Evolutionary conservation across 257 asterid species (phyloP), one percentile per base, ranked within the genome.

Genomic region (Ajuga chamaepitys): DNA sequence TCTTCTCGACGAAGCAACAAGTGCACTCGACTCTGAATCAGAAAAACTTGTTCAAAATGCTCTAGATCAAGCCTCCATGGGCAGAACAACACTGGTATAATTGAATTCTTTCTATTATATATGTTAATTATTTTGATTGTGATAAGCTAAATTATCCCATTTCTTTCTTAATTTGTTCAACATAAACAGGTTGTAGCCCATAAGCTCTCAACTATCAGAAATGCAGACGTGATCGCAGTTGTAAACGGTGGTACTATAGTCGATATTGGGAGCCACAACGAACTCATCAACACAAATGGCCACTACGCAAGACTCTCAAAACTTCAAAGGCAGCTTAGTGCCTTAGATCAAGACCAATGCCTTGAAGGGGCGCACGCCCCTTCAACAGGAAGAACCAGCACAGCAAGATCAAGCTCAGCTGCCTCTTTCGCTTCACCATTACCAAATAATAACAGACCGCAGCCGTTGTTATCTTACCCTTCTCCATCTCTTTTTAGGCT

Each of bases 1-100:
- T 63, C 78, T 90, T n/a, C 95, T 90, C 17, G 97, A 90, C 50
- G 97, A 90, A 66, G 97, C 97, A 10, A 90, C 98, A 25, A 91
- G 98, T 64, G 98, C 98, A 12, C 95, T 91, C 21, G 98, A 88
- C 62, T 81, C 95, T 17, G 96, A 88, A 62, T 91, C 98, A 9
- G 96, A 91, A 69, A 81, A 74, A 56, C 86, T 86, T 11, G 95
- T 91, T 52, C 98, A 91, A 38, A 74, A 70, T 65, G 98, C 98
- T 7, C 75, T 91, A 3, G 95, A 91, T 77, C 89, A 86, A 77
- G 95, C 95, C 54, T 84, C 88, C 35, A 62, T 83, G 80, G 96
- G 98, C 64, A 81, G 96, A 81, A 88, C 98, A 0, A 91, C 98
- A 30, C 71, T 91, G 89, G 96, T 89, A 81, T 22, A 58, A 20